Percentiles rank a stretch among this genome's conserved stretches.
phyloP scores from a whole-genome alignment of 352 stramenopile species.

The Pythium chondricola region DNA sequence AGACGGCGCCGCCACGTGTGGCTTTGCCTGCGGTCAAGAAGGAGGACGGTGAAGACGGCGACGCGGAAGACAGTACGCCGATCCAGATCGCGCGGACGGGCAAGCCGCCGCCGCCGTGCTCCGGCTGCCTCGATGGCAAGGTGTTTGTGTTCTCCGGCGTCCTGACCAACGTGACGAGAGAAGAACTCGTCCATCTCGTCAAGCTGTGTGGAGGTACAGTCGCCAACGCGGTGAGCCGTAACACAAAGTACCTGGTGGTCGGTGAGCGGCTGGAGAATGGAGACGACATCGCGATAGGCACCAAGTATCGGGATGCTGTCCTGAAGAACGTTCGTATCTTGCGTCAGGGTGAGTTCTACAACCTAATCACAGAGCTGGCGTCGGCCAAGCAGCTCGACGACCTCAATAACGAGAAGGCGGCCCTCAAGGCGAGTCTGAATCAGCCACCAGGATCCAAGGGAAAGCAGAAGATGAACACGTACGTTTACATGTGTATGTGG shows the following conservation, averaged over 20 bases:
- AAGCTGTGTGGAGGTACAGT: slow-evolving; percentile 74
- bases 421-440: slow-evolving; percentile 44
- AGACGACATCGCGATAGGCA: slow-evolving; percentile 37
- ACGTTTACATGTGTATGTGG: slow-evolving; percentile 5
- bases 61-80: slow-evolving; percentile 8
- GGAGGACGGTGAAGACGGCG: slow-evolving; percentile 1
- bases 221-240: slow-evolving; percentile 49
- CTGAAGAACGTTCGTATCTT: slow-evolving; percentile 80
- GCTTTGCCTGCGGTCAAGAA: background rate
- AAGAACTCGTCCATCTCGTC: slow-evolving; percentile 68
- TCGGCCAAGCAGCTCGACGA: slow-evolving; percentile 57
- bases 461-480: slow-evolving; percentile 52
- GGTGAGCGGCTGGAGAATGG: slow-evolving; percentile 63
- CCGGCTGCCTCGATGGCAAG: slow-evolving; percentile 68
- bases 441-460: slow-evolving; percentile 33
- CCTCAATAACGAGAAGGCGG: slow-evolving; percentile 52
- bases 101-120: slow-evolving; percentile 44
- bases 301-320: slow-evolving; percentile 90
- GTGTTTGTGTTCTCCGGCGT: slow-evolving; percentile 77
- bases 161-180: slow-evolving; percentile 44
- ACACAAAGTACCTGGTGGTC: slow-evolving; percentile 74
- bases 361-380: slow-evolving; percentile 68
- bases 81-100: slow-evolving; percentile 24
- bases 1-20: background rate
- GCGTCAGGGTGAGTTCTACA: slow-evolving; percentile 85